phyloP scores from a whole-genome alignment of 2,329 filamentous ascomycete genomes.

The Didymella pinodella region DNA sequence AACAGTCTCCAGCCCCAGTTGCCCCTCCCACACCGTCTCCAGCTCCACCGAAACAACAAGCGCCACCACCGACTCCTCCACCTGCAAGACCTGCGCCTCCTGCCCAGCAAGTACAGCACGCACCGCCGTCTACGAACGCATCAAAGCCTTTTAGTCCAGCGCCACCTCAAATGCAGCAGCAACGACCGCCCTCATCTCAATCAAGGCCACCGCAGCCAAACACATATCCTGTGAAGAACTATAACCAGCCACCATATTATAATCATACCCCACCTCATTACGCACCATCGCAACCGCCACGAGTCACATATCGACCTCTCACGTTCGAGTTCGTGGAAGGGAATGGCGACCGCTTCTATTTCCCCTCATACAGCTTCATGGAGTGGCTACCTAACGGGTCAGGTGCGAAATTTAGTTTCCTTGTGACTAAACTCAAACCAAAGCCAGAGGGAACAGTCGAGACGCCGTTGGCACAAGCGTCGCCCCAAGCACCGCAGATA shows the following conservation, averaged over 20 bases:
- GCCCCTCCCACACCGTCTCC: conserved; percentile 27
- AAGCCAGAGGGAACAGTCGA: conserved; percentile 52
- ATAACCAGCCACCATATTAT: conserved; percentile 32
- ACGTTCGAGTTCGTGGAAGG: conserved; percentile 52
- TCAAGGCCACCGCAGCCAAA: conserved; percentile 32
- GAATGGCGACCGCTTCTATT: conserved; percentile 77
- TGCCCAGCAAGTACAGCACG: conserved; percentile 9
- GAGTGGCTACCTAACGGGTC: conserved; percentile 70
- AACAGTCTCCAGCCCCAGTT: conserved; percentile 11
- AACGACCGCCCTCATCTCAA: conserved; percentile 30
- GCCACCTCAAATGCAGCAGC: conserved; percentile 27
- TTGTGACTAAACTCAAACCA: conserved; percentile 73
- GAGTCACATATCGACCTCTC: conserved; percentile 53
- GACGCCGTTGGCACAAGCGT: conserved; percentile 41
- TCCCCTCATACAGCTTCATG: conserved; percentile 79
- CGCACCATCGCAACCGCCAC: conserved; percentile 52
- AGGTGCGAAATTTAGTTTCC: conserved; percentile 75
- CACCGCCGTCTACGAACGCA: conserved; percentile 18
- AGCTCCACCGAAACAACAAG: conserved; percentile 15
- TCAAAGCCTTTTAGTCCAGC: conserved; percentile 30
- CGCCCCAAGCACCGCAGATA: conserved; percentile 17
- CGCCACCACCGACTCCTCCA: conserved; percentile 20
- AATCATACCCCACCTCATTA: conserved; percentile 39
- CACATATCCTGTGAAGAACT: conserved; percentile 27
- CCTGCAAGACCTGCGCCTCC: conserved; percentile 21